Base-by-base conservation (phyloP, 345 rosid genomes). In the Barbarea vulgaris region DNA sequence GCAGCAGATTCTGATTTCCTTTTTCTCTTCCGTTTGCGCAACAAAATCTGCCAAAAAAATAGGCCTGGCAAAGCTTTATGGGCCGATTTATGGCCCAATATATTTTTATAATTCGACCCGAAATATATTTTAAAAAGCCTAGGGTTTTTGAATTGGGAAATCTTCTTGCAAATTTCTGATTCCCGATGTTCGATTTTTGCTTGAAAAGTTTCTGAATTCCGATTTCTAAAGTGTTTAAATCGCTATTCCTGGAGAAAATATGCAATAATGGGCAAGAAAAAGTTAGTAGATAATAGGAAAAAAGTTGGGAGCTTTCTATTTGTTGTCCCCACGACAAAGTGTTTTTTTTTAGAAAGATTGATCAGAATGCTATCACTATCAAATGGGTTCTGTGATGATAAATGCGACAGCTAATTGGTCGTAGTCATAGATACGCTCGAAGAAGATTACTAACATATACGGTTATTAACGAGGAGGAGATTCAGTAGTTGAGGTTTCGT, bases 271-370 rank as follows among this genome's bases (percentile, higher is more conserved):
- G 19, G 60, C 0, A 33, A 70, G 25, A 22, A 58, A 42, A 66
- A 13, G 18, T 36, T 33, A 0, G 10, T n/a, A 51, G 59, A 51
- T 15, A 50, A 66, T 47, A 12, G 4, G 50, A 17, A n/a, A 67
- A 71, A 71, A 19, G 60, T 60, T 30, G 39, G 48, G 34, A 48
- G 28, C n/a, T 72, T 72, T 72, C 41, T 17, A 36, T 50, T n/a
- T 60, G 52, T 50, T 50, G 76, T 60, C 75, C 68, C 68, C 51
- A 60, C 19, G 75, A 70, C 67, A 60, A 48, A 60, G 51, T 14
- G 25, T 22, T 70, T 31, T 21, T 36, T 22, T 70, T 31, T 21
- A 46, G n/a, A 71, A 24, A 24, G 50, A 34, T 70, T 61, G 58
- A 47, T 59, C 47, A 47, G 47, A 55, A 55, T 55, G 19, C 5